A percentile compares a stretch with the other conserved stretches of the same genome.
Evolutionary conservation across 192 early-diverging fungal genomes (phyloP).

Genomic region (Fimicolochytrium jonesii): DNA sequence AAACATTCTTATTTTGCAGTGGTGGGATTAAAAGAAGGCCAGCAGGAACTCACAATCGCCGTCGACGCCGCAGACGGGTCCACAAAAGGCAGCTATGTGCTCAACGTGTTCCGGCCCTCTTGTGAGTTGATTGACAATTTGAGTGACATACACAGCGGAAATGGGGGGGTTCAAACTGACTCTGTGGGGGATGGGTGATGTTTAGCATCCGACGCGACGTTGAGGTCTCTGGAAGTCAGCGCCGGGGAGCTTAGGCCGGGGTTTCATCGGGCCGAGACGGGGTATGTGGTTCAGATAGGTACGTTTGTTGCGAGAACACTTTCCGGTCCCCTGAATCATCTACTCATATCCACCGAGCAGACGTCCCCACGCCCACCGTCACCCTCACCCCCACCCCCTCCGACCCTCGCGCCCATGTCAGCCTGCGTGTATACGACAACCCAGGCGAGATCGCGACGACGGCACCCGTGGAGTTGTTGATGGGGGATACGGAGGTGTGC

Average conservation of each 20-base stretch:
- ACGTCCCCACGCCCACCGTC: not conserved
- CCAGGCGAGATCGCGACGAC: not conserved
- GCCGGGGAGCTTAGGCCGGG: conserved; percentile 28
- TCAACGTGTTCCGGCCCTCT: conserved; percentile 33
- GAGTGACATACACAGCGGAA: not conserved
- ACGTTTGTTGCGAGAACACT: not conserved
- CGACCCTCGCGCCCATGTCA: not conserved
- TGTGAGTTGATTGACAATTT: conserved; percentile 14
- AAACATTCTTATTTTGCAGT: not conserved
- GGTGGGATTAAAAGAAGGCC: conserved; percentile 21
- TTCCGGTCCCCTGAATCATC: no score
- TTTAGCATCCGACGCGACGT: conserved; percentile 33
- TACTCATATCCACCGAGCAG: no score
- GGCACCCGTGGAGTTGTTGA: not conserved
- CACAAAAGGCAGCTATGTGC: conserved; percentile 26
- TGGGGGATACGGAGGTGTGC: conserved; percentile 26
- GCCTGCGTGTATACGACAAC: not conserved
- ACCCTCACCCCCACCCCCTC: not conserved
- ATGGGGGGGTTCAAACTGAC: no score
- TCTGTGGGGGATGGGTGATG: not conserved
- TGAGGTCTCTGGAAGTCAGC: conserved; percentile 27
- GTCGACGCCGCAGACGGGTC: conserved; percentile 48
- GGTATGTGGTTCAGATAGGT: conserved; percentile 31
- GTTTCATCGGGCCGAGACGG: conserved; percentile 35
- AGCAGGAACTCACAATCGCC: conserved; percentile 33